Conservation (phyloP, 148 eudicot species). For the Rhododendron griersonianum region DNA sequence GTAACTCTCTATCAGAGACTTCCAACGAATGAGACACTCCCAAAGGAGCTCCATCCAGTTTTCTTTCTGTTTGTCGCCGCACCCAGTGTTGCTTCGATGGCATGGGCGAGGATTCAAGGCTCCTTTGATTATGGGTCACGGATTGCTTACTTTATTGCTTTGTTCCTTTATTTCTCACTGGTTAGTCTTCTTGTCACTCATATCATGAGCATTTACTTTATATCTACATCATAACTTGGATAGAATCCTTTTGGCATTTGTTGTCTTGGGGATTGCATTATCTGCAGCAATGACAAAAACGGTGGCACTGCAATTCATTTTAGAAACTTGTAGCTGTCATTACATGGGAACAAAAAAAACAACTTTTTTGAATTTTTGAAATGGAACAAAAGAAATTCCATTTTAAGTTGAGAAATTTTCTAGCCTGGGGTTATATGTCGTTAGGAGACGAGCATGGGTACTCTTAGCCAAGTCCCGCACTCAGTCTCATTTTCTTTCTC, state of each 20-base stretch:
- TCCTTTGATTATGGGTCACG: constrained; percentile 65
- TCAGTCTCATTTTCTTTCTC: too few species aligned
- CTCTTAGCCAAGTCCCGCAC: too few species aligned
- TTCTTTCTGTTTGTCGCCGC: constrained; percentile 91
- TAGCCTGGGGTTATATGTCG: neutral
- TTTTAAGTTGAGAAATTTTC: neutral
- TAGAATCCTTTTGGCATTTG: neutral
- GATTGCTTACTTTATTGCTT: constrained; percentile 71
- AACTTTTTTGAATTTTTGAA: neutral
- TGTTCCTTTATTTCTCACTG: constrained; percentile 90
- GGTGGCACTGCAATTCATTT: neutral
- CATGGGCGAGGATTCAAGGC: constrained; percentile 84
- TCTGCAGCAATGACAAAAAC: neutral
- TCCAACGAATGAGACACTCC: constrained; percentile 86
- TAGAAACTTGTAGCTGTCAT: neutral
- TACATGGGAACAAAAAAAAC: neutral
- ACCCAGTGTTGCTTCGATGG: constrained; percentile 90
- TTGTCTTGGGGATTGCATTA: neutral
- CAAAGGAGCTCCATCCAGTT: constrained; percentile 94
- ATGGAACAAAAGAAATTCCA: neutral
- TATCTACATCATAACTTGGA: neutral
- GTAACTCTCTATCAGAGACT: constrained; percentile 94
- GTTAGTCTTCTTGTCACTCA: constrained; percentile 32
- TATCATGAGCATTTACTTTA: neutral
- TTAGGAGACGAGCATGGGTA: too few species aligned